Evolutionary conservation across 2,329 filamentous ascomycete genomes (phyloP), one percentile per base, ranked within the genome.

Genomic region (Fusarium sp.): DNA sequence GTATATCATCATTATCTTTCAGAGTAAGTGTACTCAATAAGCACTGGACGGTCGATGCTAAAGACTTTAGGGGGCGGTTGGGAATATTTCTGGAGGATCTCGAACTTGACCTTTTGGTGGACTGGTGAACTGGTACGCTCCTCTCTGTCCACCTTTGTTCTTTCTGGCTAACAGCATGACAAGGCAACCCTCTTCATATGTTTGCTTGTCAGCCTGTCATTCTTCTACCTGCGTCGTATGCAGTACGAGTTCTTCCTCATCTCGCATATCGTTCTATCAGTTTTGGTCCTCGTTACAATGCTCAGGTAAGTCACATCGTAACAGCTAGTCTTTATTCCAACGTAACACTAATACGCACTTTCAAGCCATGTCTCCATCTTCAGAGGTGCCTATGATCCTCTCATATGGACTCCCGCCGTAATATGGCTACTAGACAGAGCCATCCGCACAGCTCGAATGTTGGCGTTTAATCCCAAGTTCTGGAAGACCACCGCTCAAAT

Each of bases 161-260:
- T 20, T 21, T n/a, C 4, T 12, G 10, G 23, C 41, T 62, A 10
- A 59, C 13, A 3, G 1, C 14, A 2, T 4, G 4, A 2, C 13
- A 83, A 83, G 79, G 83, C 83, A 0, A 84, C 80, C 0, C 66
- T 84, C 1, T 57, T 78, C 48, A 84, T 85, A 83, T 83, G 81
- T 43, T 67, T 82, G 0, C 71, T 86, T 3, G 57, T 87, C 0
- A 76, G 75, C 0, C 79, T 84, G 16, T 89, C 87, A 0, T 75
- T 86, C 3, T 86, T 85, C 62, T 85, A 82, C 73, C 76, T 88
- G 47, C 82, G 87, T 1, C 81, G 83, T 16, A 80, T 79, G 9
- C 80, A 82, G 21, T 90, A 88, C 66, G 86, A 88, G 63, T 46
- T 80, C 1, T 87, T 87, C 63, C 76, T 87, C 16, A 60, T 84